Evolutionary conservation across 495 filamentous ascomycete genomes (phyloP).

Genomic region (Massariosphaeria phaeospora): DNA sequence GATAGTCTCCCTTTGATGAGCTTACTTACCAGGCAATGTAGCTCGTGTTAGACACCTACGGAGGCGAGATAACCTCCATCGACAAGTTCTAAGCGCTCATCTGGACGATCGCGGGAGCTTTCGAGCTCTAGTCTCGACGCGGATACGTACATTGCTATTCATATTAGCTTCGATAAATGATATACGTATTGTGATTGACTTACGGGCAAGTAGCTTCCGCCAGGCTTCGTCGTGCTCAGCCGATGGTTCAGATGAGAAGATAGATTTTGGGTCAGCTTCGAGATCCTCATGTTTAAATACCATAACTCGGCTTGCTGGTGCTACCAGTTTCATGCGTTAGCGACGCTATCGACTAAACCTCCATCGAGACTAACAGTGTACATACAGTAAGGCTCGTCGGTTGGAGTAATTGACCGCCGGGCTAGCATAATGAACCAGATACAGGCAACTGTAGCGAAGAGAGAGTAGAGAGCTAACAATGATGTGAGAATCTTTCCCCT

Average conservation of each 20-base stretch:
- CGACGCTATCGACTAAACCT: not conserved
- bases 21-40: slow-evolving; percentile 17
- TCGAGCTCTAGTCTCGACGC: not conserved
- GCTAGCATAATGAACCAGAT: not conserved
- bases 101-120: not conserved
- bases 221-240: slow-evolving; percentile 2
- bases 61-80: slow-evolving; percentile 10
- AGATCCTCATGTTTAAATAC: not conserved
- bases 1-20: too few relatives aligned
- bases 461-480: too few relatives aligned
- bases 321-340: not conserved
- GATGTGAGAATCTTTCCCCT: too few relatives aligned
- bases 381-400: not conserved
- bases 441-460: not conserved
- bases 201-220: not conserved
- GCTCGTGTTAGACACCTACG: slow-evolving; percentile 11
- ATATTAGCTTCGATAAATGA: not conserved
- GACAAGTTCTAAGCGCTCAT: not conserved
- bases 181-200: not conserved
- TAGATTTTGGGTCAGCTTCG: not conserved
- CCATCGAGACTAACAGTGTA: not conserved
- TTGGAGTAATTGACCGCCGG: not conserved
- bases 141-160: slow-evolving; percentile 1
- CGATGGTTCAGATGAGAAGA: not conserved
- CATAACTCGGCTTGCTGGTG: not conserved